Percentiles rank a stretch among this genome's conserved stretches.
These are phyloP conservation scores for Sphaerobolus stellatus DNA, from an alignment of 1,284 basidiomycete species.

Conservation along the genomic window DNA sequence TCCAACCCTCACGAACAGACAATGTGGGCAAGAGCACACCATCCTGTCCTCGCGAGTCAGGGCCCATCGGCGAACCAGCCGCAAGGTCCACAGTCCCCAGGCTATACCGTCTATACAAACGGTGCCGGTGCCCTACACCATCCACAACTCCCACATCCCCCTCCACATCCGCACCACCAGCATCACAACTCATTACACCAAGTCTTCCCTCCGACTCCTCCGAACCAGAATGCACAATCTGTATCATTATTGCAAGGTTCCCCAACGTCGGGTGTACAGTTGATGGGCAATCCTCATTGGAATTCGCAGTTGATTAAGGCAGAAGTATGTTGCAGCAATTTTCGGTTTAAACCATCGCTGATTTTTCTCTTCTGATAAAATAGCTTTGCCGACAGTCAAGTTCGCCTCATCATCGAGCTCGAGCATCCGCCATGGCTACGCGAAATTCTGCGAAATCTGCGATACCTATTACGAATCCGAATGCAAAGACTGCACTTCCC, in stretches of 20 bases:
- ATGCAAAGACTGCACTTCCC: conserved; percentile 50
- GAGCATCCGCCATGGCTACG: conserved; percentile 76
- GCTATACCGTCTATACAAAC: conserved; percentile 70
- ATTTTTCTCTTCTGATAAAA: conserved; percentile 7
- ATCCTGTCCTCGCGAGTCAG: conserved; percentile 58
- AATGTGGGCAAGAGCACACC: conserved; percentile 63
- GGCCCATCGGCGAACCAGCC: conserved; percentile 53
- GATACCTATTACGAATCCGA: conserved; percentile 82
- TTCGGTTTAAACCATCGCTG: not conserved
- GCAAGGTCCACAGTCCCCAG: conserved; percentile 61
- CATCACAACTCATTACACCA: conserved; percentile 72
- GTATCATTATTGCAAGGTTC: conserved; percentile 50
- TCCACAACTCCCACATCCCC: conserved; percentile 46
- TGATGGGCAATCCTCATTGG: conserved; percentile 68
- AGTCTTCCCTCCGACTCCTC: conserved; percentile 59
- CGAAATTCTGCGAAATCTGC: conserved; percentile 75
- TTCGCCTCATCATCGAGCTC: conserved; percentile 77
- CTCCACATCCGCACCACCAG: conserved; percentile 64
- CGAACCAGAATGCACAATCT: conserved; percentile 48
- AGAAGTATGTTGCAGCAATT: conserved; percentile 47
- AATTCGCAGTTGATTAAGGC: conserved; percentile 79
- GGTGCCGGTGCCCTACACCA: conserved; percentile 61
- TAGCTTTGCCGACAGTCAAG: conserved; percentile 75
- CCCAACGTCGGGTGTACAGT: conserved; percentile 58
- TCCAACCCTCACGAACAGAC: conserved; percentile 67